Conservation (phyloP, 2,329 filamentous ascomycete species). For the Pseudogymnoascus sp. region DNA sequence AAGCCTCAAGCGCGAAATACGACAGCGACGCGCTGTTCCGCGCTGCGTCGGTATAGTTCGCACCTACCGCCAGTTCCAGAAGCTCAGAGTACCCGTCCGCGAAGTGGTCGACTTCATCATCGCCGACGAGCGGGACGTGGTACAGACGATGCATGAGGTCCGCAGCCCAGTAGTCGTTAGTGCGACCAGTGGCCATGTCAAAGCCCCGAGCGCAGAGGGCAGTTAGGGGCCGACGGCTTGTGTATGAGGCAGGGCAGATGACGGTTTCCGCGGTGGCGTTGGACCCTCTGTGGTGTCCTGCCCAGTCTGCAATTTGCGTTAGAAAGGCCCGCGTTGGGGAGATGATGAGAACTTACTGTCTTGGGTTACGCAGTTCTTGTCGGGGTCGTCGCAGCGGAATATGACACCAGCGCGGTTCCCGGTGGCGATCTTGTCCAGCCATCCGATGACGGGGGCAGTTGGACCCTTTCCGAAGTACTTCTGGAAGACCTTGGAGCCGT, state of each 20-base stretch:
- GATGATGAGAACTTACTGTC: slow-evolving; percentile 30
- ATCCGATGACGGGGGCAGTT: slow-evolving; percentile 52
- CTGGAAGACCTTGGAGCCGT: slow-evolving; percentile 49
- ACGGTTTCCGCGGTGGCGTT: slow-evolving; percentile 62
- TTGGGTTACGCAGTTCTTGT: slow-evolving; percentile 52
- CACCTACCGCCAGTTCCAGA: slow-evolving; percentile 42
- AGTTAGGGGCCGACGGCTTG: slow-evolving; percentile 47
- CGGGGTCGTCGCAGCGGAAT: slow-evolving; percentile 63
- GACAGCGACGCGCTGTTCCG: slow-evolving; percentile 57
- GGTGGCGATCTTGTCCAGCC: slow-evolving; percentile 52
- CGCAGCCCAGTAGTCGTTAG: slow-evolving; percentile 57
- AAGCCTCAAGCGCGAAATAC: slow-evolving; percentile 62
- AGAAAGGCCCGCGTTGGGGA: not conserved
- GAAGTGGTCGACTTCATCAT: slow-evolving; percentile 54
- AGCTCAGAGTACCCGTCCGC: slow-evolving; percentile 50
- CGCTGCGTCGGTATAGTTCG: slow-evolving; percentile 41
- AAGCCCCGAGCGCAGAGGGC: slow-evolving; percentile 57
- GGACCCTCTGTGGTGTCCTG: slow-evolving; percentile 58
- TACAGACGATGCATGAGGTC: slow-evolving; percentile 61
- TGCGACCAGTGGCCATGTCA: slow-evolving; percentile 46
- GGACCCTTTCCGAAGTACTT: slow-evolving; percentile 61
- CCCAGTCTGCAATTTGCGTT: slow-evolving; percentile 43
- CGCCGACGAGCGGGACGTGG: slow-evolving; percentile 54
- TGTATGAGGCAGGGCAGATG: slow-evolving; percentile 58
- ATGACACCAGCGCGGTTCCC: slow-evolving; percentile 49